These are phyloP conservation scores for Dimargaris cristalligena DNA, from an alignment of 192 early-diverging fungal species.

Conservation along the genomic window DNA sequence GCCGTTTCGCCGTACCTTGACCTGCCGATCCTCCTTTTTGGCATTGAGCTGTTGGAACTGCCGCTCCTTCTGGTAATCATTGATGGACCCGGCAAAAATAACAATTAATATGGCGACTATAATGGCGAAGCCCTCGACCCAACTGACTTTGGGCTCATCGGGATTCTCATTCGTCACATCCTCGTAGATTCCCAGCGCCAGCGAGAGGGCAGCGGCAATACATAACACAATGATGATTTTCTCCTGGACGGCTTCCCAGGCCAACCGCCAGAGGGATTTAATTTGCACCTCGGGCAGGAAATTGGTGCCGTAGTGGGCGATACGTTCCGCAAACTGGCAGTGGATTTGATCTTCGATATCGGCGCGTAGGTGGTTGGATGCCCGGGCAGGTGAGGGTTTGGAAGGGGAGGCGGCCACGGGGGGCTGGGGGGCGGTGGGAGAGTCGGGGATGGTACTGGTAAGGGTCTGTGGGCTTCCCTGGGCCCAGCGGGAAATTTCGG, in stretches of 20 bases:
- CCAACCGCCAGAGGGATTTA: slow-evolving; percentile 51
- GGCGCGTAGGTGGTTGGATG: neutral
- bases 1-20: slow-evolving; percentile 60
- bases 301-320: slow-evolving; percentile 47
- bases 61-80: slow-evolving; percentile 73
- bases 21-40: slow-evolving; percentile 67
- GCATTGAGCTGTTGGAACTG: slow-evolving; percentile 74
- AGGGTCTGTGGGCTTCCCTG: neutral
- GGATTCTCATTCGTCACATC: slow-evolving; percentile 37
- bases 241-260: slow-evolving; percentile 72
- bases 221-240: slow-evolving; percentile 64
- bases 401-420: neutral
- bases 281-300: slow-evolving; percentile 47
- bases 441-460: neutral
- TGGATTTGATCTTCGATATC: neutral
- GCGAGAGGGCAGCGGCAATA: slow-evolving; percentile 59
- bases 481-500: neutral
- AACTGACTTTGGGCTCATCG: slow-evolving; percentile 42
- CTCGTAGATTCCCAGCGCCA: slow-evolving; percentile 66
- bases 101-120: slow-evolving; percentile 67
- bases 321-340: slow-evolving; percentile 30
- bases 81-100: slow-evolving; percentile 54
- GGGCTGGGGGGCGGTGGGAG: neutral
- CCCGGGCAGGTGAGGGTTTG: neutral
- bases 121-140: slow-evolving; percentile 79